Base-by-base conservation (phyloP, 495 filamentous ascomycete species). In the Penicillium manginii region DNA sequence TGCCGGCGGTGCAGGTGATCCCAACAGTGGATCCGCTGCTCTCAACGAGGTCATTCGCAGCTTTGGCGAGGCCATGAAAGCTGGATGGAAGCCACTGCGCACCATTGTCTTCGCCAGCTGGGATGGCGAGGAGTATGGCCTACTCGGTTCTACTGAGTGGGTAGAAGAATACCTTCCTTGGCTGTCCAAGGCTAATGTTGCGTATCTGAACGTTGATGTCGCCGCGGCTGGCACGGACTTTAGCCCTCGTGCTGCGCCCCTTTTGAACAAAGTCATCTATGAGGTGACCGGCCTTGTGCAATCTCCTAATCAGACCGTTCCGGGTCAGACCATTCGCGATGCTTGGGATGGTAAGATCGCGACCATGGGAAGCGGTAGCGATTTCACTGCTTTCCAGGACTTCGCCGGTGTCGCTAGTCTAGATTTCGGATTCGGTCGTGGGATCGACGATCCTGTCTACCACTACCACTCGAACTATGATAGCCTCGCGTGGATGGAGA, bases 21-120 rank as follows among this genome's bases (percentile, higher is more conserved):
- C 94, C 0, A 91, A 92, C 70, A 91, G 89, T 46, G 94, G 94
- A 17, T 96, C 93, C 1, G 92, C 93, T 18, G 84, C 93, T 4
- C 83, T 97, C 75, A 83, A 97, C 23, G 96, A 98, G 70, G 84
- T 98, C 14, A 81, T 91, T 17, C 84, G 88, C 50, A 87, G 96
- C 61, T 89, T 98, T 65, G 89, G 91, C 14, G 82, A 89, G 53
- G 81, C 97, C 11, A 73, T 88, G 19, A 77, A 78, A 22, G 80
- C 82, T 37, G 92, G 92, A 53, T 98, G 96, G 96, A 84, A 89
- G 48, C 94, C 94, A 1, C 81, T 92, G 12, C 87, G 94, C n/a
- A 90, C 88, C 1, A 84, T 91, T 42, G 80, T 91, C 19, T 85
- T 91, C 61, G 88, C 86, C 19, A 87, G 83, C 68, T 91, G 88